Evolutionary conservation across 805 yeast species (phyloP), one percentile per base, ranked within the genome.

Genomic region (Metschnikowia dekortorum): DNA sequence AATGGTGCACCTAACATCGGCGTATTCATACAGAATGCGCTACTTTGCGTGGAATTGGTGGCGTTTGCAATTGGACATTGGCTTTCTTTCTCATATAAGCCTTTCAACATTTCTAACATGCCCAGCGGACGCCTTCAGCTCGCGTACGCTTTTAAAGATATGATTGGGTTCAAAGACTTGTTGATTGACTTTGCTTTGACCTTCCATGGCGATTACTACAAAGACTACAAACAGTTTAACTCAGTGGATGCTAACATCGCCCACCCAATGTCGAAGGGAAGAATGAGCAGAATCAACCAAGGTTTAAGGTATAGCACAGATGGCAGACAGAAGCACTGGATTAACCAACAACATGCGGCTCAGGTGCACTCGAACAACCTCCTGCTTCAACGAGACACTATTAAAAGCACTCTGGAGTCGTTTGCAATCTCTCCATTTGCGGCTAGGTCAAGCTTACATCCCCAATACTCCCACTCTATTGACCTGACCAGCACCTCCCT

Each of bases 11-110:
- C 65, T 53, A 72, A 69, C 44, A 67, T 71, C 7, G 86, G 89
- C 1, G 75, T 76, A 39, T 74, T 81, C 4, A 84, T 89, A 41
- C 96, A 89, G 61, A 89, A 89, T 68, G 83, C 87, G 0, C 64
- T 90, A 37, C 69, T 94, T 53, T 89, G 96, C 61, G 69, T 87
- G 18, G 99, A 94, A 61, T 76, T 94, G 74, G 75, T 90, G 22
- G 87, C 82, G 2, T 92, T 94, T 71, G 89, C 98, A 0, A 67
- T 86, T 26, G 85, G 94, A n/a, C 98, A 94, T 68, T 84, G 90
- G 84, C 63, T 75, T 42, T 89, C 98, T 0, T 94, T 94, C 65
- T 82, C 89, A 6, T 87, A 85, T 68, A 69, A 70, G 2, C 94
- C 89, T 38, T 94, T 85, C 63, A 79, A 84, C 2, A 73, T 81